A percentile compares a stretch with the other conserved stretches of the same genome.
Conservation (phyloP, 805 yeast species). For the Suhomyces tanzawaensis region DNA sequence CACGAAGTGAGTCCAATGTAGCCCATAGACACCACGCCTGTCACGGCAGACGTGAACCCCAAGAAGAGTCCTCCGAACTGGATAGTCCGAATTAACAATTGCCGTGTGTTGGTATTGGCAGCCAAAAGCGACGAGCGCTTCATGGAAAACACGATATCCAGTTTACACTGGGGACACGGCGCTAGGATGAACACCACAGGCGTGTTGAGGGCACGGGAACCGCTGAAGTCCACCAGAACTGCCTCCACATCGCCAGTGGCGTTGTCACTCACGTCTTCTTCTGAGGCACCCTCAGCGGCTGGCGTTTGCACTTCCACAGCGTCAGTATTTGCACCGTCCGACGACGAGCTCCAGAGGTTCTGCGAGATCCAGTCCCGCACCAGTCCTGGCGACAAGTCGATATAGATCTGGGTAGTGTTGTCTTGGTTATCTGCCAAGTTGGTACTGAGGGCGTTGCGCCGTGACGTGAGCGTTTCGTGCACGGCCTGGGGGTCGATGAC, state of each 20-base stretch:
- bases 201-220: not conserved
- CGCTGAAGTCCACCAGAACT: not conserved
- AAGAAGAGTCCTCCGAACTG: constrained; percentile 32
- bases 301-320: not conserved
- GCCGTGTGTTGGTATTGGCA: constrained; percentile 15
- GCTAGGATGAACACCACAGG: constrained; percentile 19
- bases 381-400: constrained; percentile 1
- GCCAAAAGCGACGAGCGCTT: constrained; percentile 26
- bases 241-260: not conserved
- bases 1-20: constrained; percentile 37
- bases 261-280: not conserved
- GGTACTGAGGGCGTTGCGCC: not conserved
- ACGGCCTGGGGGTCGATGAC: constrained; percentile 3
- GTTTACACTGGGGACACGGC: constrained; percentile 43
- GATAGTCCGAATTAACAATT: constrained; percentile 18
- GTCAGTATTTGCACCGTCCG: not conserved
- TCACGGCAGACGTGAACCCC: constrained; percentile 39
- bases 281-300: not conserved
- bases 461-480: constrained; percentile 1
- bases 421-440: not conserved
- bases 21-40: constrained; percentile 40
- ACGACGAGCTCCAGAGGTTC: not conserved
- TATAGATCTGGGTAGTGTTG: constrained; percentile 1
- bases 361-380: constrained; percentile 1
- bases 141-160: constrained; percentile 32